These are phyloP conservation scores for Hypomontagnella monticulosa DNA, from an alignment of 495 filamentous ascomycete species.

Conservation along the genomic window DNA sequence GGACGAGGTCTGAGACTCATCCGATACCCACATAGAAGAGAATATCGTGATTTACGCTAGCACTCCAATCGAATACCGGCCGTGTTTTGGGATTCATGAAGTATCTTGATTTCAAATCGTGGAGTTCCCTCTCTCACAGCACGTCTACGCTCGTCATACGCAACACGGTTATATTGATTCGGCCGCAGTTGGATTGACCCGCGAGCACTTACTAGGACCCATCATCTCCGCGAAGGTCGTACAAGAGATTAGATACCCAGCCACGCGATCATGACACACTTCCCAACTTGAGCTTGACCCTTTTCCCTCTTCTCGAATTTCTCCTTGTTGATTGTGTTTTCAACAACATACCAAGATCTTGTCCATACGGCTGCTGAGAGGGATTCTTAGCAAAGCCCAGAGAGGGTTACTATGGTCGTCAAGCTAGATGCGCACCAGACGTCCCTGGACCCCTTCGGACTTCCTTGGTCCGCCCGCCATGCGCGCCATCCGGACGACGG, in stretches of 20 bases:
- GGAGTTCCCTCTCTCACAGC: constrained; percentile 2
- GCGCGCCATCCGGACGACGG: constrained; percentile 16
- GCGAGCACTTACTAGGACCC: constrained; percentile 1
- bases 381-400: not conserved
- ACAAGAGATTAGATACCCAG: constrained; percentile 10
- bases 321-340: constrained; percentile 7
- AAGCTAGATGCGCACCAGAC: constrained; percentile 35
- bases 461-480: constrained; percentile 29
- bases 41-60: not conserved
- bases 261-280: constrained; percentile 41
- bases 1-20: not conserved
- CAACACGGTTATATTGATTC: constrained; percentile 1
- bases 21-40: not conserved
- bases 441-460: constrained; percentile 33
- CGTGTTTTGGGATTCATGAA: constrained; percentile 24
- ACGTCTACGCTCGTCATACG: constrained; percentile 1
- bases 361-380: constrained; percentile 1
- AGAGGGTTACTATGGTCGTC: constrained; percentile 38
- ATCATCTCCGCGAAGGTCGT: not conserved
- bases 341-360: not conserved
- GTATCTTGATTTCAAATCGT: constrained; percentile 6
- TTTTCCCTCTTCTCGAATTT: constrained; percentile 8
- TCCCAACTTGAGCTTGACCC: constrained; percentile 27
- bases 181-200: not conserved
- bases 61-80: not conserved